Evolutionary conservation across 768 basidiomycete genomes (phyloP).

Genomic region (Neoboletus magnificus): DNA sequence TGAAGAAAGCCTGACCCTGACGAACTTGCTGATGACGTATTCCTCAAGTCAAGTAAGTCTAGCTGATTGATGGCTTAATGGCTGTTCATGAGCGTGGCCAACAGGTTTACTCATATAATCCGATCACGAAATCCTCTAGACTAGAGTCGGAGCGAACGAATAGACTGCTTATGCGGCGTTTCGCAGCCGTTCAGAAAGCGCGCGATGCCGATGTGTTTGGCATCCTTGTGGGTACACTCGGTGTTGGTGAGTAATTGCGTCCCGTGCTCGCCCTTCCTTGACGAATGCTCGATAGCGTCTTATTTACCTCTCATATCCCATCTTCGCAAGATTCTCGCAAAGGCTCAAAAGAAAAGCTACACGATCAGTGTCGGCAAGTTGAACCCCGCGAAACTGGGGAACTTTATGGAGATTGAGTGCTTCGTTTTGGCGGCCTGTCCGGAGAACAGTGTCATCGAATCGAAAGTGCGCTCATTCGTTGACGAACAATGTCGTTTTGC

Average conservation of each 20-base stretch:
- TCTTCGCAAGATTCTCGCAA: slow-evolving; percentile 65
- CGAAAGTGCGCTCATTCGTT: slow-evolving; percentile 44
- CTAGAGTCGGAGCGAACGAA: slow-evolving; percentile 72
- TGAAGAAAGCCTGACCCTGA: slow-evolving; percentile 71
- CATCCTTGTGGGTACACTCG: slow-evolving; percentile 91
- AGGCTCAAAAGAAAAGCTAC: slow-evolving; percentile 83
- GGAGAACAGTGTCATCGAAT: slow-evolving; percentile 81
- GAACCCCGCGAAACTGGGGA: slow-evolving; percentile 91
- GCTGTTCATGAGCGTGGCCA: not conserved
- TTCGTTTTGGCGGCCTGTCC: slow-evolving; percentile 94
- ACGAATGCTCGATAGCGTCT: slow-evolving; percentile 46
- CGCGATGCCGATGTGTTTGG: slow-evolving; percentile 93
- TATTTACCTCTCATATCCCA: slow-evolving; percentile 84
- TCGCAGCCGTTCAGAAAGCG: slow-evolving; percentile 82
- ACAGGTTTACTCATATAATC: slow-evolving; percentile 79
- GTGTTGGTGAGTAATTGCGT: slow-evolving; percentile 57
- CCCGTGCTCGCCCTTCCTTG: not conserved
- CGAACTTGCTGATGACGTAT: slow-evolving; percentile 86
- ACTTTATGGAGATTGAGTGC: slow-evolving; percentile 95
- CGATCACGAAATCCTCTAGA: slow-evolving; percentile 42
- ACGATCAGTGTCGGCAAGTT: slow-evolving; percentile 94
- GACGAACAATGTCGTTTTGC: not conserved
- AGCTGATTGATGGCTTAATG: not conserved
- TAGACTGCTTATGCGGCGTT: slow-evolving; percentile 83
- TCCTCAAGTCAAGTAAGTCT: slow-evolving; percentile 54